Conservation (phyloP, 108 stramenopile genomes). For the Skeletonema costatum region DNA sequence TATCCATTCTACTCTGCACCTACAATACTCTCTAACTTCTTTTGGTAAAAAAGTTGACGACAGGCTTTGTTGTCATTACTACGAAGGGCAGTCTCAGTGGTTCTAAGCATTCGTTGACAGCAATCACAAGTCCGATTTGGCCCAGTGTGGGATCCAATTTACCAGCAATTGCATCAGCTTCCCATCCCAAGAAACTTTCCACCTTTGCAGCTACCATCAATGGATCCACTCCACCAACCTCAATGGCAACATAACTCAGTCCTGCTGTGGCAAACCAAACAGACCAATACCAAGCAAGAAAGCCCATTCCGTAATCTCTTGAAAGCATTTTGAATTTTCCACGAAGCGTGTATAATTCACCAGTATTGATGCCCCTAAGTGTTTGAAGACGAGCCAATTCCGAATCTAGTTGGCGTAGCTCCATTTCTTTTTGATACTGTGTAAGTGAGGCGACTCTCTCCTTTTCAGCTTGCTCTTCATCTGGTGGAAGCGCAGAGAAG, state of each 20-base stretch:
- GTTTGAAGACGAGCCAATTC: slow-evolving; percentile 74
- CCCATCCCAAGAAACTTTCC: slow-evolving; percentile 68
- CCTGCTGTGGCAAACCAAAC: slow-evolving; percentile 74
- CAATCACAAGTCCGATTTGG: slow-evolving; percentile 72
- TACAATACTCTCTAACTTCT: slow-evolving; percentile 36
- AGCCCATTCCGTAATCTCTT: slow-evolving; percentile 78
- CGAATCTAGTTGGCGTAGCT: slow-evolving; percentile 75
- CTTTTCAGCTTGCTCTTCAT: slow-evolving; percentile 82
- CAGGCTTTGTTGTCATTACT: slow-evolving; percentile 84
- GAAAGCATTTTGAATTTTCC: slow-evolving; percentile 82
- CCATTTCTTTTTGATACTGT: slow-evolving; percentile 71
- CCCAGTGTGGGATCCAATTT: slow-evolving; percentile 83
- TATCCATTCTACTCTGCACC: not conserved
- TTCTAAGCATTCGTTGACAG: slow-evolving; percentile 83
- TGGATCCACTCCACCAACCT: slow-evolving; percentile 76
- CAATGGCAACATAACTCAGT: slow-evolving; percentile 67
- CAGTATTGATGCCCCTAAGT: slow-evolving; percentile 83
- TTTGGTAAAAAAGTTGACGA: slow-evolving; percentile 68
- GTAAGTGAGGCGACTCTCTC: slow-evolving; percentile 65
- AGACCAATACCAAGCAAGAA: slow-evolving; percentile 81
- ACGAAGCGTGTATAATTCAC: slow-evolving; percentile 80
- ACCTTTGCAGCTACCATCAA: slow-evolving; percentile 56
- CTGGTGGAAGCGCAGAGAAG: slow-evolving; percentile 78
- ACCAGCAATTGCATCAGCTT: slow-evolving; percentile 32
- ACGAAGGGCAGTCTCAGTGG: slow-evolving; percentile 82